These are phyloP conservation scores for Monilinia vaccinii-corymbosi DNA, from an alignment of 2,329 filamentous ascomycete genomes.

Conservation along the genomic window DNA sequence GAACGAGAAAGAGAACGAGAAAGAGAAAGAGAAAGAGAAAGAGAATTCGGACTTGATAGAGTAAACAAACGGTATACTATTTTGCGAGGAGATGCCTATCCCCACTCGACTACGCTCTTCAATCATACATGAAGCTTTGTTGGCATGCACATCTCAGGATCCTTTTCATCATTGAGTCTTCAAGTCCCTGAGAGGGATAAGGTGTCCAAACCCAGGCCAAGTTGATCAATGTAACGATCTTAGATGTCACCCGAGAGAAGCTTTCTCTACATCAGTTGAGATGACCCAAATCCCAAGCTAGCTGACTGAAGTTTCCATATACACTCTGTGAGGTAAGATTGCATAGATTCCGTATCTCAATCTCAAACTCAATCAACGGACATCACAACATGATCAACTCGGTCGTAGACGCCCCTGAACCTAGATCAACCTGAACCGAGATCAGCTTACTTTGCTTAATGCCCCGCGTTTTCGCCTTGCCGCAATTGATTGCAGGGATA, in stretches of 20 bases:
- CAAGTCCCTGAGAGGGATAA: not conserved
- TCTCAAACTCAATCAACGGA: too few species aligned
- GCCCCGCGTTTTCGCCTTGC: not conserved
- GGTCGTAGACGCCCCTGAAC: not conserved
- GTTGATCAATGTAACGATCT: not conserved
- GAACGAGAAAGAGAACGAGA: not conserved
- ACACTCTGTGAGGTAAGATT: not conserved
- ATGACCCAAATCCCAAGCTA: too few species aligned
- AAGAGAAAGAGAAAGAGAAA: not conserved
- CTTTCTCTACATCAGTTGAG: not conserved
- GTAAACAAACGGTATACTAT: too few species aligned
- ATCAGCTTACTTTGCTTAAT: not conserved
- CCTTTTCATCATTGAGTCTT: not conserved
- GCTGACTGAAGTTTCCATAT: not conserved
- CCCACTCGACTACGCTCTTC: too few species aligned
- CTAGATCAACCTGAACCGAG: not conserved
- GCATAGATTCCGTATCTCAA: too few species aligned
- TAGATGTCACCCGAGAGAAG: not conserved
- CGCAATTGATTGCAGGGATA: slow-evolving; percentile 3
- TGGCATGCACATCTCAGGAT: too few species aligned
- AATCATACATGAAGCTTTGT: too few species aligned
- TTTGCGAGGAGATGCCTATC: too few species aligned
- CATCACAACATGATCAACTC: too few species aligned
- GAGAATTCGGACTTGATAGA: not conserved
- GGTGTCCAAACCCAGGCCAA: not conserved